Conservation (phyloP, 371 early-diverging fungal genomes). For the Rhizopus microsporus region DNA sequence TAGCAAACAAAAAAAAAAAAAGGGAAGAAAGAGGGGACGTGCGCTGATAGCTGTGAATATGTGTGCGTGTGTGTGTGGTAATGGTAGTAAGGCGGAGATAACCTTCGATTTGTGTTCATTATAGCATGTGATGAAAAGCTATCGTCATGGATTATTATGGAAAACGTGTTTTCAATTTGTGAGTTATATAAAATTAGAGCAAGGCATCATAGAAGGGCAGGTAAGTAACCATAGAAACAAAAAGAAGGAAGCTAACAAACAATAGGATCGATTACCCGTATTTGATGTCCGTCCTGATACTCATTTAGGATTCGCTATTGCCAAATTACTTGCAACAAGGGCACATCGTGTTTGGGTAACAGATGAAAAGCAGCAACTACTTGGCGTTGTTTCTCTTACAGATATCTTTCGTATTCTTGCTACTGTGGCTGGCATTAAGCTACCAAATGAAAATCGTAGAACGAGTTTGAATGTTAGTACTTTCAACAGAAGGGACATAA, state of each 20-base stretch:
- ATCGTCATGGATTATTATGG: constrained; percentile 15
- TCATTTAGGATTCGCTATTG: constrained; percentile 68
- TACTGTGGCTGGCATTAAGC: neutral
- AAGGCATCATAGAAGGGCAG: constrained; percentile 48
- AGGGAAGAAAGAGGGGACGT: no score
- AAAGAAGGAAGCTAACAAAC: neutral
- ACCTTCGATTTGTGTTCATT: neutral
- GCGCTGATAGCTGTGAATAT: no score
- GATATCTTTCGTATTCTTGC: constrained; percentile 65
- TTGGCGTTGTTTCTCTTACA: constrained; percentile 71
- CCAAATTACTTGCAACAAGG: constrained; percentile 77
- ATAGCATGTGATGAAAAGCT: neutral
- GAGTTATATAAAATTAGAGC: constrained; percentile 9
- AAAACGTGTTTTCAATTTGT: constrained; percentile 58
- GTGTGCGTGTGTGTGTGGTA: no score
- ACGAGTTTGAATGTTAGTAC: no score
- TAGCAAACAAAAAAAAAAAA: no score
- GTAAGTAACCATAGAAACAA: constrained; percentile 13
- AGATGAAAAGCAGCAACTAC: constrained; percentile 42
- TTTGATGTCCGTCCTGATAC: constrained; percentile 74
- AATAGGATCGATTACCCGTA: constrained; percentile 68
- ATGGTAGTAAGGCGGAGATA: neutral
- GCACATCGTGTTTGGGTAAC: constrained; percentile 84
- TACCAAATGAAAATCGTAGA: no score
- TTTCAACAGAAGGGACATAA: neutral